A percentile compares a stretch with the other conserved stretches of the same genome.
Conservation (phyloP, 176 grass and related monocot genomes). For the Oropetium thomaeum region DNA sequence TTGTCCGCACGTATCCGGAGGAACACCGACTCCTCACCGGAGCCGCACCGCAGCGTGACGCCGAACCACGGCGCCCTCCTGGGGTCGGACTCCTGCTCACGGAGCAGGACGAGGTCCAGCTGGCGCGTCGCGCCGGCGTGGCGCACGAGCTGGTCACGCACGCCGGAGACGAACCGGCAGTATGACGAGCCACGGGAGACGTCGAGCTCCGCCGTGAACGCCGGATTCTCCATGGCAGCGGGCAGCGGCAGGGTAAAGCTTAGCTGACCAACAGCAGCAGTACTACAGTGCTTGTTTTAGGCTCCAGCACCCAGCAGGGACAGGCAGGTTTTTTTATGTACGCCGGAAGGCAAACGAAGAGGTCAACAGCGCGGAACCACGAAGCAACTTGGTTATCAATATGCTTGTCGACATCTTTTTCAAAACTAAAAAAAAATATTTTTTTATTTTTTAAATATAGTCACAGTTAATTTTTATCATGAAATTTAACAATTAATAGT, state of each 20-base stretch:
- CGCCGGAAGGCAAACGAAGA: no score
- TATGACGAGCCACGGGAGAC: background rate
- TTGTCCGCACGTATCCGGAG: slow-evolving; percentile 30
- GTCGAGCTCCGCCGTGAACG: slow-evolving; percentile 30
- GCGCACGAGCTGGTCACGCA: slow-evolving; percentile 28
- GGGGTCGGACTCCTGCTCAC: background rate
- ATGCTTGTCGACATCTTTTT: no score
- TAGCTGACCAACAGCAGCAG: background rate
- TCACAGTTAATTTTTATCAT: no score
- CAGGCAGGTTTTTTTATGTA: no score
- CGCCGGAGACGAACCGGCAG: slow-evolving; percentile 10
- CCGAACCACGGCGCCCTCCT: slow-evolving; percentile 7
- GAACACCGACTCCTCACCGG: background rate
- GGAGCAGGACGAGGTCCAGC: slow-evolving; percentile 34
- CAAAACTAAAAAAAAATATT: no score
- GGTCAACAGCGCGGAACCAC: no score
- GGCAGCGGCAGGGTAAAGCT: background rate
- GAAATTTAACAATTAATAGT: no score
- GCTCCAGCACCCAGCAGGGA: no score
- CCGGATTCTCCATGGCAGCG: slow-evolving; percentile 1
- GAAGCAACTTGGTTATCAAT: no score
- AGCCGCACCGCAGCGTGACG: slow-evolving; percentile 17
- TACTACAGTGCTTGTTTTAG: no score
- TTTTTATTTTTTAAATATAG: no score
- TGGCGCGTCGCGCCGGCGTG: slow-evolving; percentile 28